A percentile compares a stretch with the other conserved stretches of the same genome.
Conservation (phyloP, 495 filamentous ascomycete species). For the Aspergillus bertholletiae region DNA sequence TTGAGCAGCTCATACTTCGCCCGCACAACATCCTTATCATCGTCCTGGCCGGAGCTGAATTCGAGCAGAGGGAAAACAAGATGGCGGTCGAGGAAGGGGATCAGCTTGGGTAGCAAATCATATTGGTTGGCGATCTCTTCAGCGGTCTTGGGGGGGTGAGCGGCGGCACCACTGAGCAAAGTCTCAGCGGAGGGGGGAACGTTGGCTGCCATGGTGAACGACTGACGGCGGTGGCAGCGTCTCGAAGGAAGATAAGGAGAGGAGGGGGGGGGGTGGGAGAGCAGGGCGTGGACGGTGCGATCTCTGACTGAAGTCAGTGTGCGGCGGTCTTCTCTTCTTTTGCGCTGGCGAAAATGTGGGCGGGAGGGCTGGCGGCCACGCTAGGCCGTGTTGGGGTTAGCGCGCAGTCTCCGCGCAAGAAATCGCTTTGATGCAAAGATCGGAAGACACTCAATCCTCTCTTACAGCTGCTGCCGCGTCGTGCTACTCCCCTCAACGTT, state of each 20-base stretch:
- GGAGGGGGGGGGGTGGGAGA: slow-evolving; percentile 2
- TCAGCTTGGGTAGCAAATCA: slow-evolving; percentile 84
- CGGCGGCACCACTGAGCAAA: slow-evolving; percentile 52
- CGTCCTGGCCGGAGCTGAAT: slow-evolving; percentile 62
- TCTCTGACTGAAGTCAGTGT: slow-evolving; percentile 16
- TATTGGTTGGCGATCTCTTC: slow-evolving; percentile 61
- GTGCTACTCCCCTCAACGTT: slow-evolving; percentile 1
- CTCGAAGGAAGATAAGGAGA: slow-evolving; percentile 14
- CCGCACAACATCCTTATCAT: slow-evolving; percentile 65
- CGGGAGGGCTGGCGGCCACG: slow-evolving; percentile 33
- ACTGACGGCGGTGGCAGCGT: slow-evolving; percentile 12
- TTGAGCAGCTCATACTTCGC: slow-evolving; percentile 90
- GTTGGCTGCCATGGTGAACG: slow-evolving; percentile 63
- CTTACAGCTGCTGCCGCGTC: not conserved
- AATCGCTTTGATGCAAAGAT: slow-evolving; percentile 14
- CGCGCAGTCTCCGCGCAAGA: slow-evolving; percentile 25
- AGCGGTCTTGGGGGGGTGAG: slow-evolving; percentile 41
- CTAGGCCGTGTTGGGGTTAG: slow-evolving; percentile 33
- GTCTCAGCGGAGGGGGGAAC: slow-evolving; percentile 49
- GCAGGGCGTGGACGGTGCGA: slow-evolving; percentile 8
- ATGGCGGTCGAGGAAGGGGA: slow-evolving; percentile 92
- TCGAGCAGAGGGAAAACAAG: slow-evolving; percentile 91
- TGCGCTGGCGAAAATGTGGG: slow-evolving; percentile 39
- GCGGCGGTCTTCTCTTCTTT: slow-evolving; percentile 21
- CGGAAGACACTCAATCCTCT: slow-evolving; percentile 6